A percentile compares a stretch with the other conserved stretches of the same genome.
Evolutionary conservation across 2,329 filamentous ascomycete species (phyloP).

Genomic region (Pyricularia grisea): DNA sequence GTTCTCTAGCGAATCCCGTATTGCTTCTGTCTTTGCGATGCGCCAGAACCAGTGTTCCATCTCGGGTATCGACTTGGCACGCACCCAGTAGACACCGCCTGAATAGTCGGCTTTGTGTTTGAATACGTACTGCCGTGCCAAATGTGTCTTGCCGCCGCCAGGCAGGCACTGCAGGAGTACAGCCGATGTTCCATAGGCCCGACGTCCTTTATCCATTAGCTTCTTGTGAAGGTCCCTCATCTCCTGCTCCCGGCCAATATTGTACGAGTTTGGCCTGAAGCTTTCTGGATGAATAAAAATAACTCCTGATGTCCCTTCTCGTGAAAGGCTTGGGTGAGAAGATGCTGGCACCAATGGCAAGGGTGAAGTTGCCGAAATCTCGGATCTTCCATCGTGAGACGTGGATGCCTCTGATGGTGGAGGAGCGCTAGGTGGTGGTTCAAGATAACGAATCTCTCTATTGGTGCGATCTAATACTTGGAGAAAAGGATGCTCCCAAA

Average conservation of each 20-base stretch:
- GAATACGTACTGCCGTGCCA: conserved; percentile 60
- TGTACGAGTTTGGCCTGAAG: conserved; percentile 54
- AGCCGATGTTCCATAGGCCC: conserved; percentile 48
- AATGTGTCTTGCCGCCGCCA: conserved; percentile 59
- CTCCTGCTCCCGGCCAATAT: conserved; percentile 50
- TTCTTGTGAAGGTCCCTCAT: conserved; percentile 48
- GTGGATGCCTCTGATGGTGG: neutral
- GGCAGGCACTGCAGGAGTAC: conserved; percentile 56
- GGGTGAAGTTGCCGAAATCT: neutral
- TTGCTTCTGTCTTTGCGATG: conserved; percentile 48
- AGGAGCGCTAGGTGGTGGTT: conserved; percentile 1
- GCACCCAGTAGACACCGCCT: conserved; percentile 62
- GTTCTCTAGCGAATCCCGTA: conserved; percentile 23
- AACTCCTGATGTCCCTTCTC: conserved; percentile 7
- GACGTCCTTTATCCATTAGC: conserved; percentile 45
- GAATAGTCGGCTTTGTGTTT: conserved; percentile 47
- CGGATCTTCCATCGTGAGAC: neutral
- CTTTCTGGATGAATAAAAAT: conserved; percentile 39
- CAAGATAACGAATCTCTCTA: conserved; percentile 3
- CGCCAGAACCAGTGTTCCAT: conserved; percentile 55
- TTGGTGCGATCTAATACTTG: conserved; percentile 1
- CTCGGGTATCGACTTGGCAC: conserved; percentile 49
- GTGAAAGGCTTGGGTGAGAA: conserved; percentile 1
- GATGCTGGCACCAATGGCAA: neutral
- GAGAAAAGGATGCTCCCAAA: neutral